Evolutionary conservation across 495 filamentous ascomycete genomes (phyloP).

Genomic region (Penicillium lividum): DNA sequence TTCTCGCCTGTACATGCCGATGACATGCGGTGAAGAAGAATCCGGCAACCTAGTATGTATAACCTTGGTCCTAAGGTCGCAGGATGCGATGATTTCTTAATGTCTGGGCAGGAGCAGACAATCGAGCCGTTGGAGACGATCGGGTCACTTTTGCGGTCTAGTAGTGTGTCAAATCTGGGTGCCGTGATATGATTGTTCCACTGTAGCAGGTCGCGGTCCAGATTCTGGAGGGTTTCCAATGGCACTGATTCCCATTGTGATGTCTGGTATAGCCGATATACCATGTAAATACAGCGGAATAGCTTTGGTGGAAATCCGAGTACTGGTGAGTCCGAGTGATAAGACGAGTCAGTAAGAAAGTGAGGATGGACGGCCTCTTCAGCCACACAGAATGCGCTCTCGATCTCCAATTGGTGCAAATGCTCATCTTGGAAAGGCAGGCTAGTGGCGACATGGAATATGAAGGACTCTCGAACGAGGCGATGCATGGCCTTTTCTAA

Average conservation of each 20-base stretch:
- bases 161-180: background rate
- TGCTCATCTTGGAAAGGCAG: constrained; percentile 22
- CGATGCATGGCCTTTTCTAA: constrained; percentile 15
- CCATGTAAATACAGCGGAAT: constrained; percentile 18
- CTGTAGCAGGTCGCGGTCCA: background rate
- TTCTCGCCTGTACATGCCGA: no score
- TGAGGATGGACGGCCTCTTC: constrained; percentile 16
- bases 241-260: constrained; percentile 4
- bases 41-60: background rate
- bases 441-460: constrained; percentile 29
- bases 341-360: constrained; percentile 1
- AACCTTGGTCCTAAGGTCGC: background rate
- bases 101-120: background rate
- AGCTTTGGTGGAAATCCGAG: constrained; percentile 22
- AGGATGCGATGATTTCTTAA: no score
- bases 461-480: constrained; percentile 26
- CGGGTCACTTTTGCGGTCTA: background rate
- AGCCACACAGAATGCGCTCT: constrained; percentile 19
- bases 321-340: constrained; percentile 19
- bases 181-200: background rate
- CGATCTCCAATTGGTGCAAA: constrained; percentile 5
- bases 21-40: constrained; percentile 1
- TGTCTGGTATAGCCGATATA: constrained; percentile 17
- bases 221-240: background rate
- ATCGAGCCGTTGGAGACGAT: background rate